Evolutionary conservation across 2,329 filamentous ascomycete species (phyloP).

Genomic region (Apiospora rasikravindrae): DNA sequence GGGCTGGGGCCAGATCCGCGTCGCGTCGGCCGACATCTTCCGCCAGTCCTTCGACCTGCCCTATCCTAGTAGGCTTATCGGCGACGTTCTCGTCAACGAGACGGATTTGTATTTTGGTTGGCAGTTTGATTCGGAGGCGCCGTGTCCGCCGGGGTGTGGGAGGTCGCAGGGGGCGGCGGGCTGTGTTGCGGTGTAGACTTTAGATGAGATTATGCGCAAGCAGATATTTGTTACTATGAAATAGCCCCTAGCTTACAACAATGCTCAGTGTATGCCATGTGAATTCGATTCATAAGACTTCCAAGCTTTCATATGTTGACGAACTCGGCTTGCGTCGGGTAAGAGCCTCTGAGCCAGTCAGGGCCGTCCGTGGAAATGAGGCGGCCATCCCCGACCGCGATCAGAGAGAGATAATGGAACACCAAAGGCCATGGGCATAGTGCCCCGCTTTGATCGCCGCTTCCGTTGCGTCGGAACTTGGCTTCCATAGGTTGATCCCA

Average conservation of each 20-base stretch:
- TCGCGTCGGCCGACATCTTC: slow-evolving; percentile 53
- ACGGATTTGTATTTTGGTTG: slow-evolving; percentile 59
- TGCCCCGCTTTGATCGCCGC: not conserved
- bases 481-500: not conserved
- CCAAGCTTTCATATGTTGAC: not conserved
- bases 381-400: not conserved
- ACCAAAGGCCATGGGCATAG: not conserved
- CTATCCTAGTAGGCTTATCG: slow-evolving; percentile 45
- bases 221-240: not conserved
- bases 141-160: slow-evolving; percentile 21
- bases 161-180: not conserved
- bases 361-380: not conserved
- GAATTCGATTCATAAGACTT: not conserved
- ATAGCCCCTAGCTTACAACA: not conserved
- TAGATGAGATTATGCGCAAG: not conserved
- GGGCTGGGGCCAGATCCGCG: slow-evolving; percentile 58
- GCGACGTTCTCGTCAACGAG: slow-evolving; percentile 54
- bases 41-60: slow-evolving; percentile 45
- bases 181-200: not conserved
- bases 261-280: not conserved
- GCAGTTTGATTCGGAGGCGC: slow-evolving; percentile 50
- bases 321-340: not conserved
- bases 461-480: not conserved
- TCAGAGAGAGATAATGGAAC: not conserved
- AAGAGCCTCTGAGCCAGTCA: not conserved